phyloP scores from a whole-genome alignment of 495 filamentous ascomycete genomes.

The Tetracladium setigerum region DNA sequence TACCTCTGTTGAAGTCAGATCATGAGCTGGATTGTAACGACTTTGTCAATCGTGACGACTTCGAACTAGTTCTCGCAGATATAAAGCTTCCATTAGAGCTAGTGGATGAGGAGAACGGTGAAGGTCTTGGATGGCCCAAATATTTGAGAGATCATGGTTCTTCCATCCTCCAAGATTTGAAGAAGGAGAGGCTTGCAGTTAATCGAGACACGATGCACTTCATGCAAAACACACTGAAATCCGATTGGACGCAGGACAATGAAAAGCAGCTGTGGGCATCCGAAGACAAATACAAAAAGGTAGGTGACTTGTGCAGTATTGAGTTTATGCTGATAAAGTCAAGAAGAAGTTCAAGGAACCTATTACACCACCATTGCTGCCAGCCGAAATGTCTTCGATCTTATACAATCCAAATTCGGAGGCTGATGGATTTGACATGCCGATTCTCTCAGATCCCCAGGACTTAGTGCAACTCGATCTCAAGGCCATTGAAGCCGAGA shows the following conservation, averaged over 20 bases:
- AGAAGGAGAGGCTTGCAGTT: slow-evolving; percentile 37
- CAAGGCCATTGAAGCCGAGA: slow-evolving; percentile 32
- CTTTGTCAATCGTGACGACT: slow-evolving; percentile 25
- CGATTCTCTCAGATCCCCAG: slow-evolving; percentile 41
- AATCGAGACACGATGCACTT: slow-evolving; percentile 29
- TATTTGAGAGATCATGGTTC: slow-evolving; percentile 19
- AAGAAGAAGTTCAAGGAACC: slow-evolving; percentile 29
- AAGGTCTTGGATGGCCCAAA: slow-evolving; percentile 41
- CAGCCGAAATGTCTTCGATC: slow-evolving; percentile 40
- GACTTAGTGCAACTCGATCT: slow-evolving; percentile 40
- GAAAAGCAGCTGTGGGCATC: slow-evolving; percentile 25
- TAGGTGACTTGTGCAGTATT: slow-evolving; percentile 16
- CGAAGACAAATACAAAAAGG: slow-evolving; percentile 26
- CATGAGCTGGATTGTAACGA: slow-evolving; percentile 36
- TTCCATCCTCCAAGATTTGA: slow-evolving; percentile 18
- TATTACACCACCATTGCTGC: slow-evolving; percentile 54
- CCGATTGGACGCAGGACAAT: slow-evolving; percentile 31
- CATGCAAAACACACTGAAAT: slow-evolving; percentile 30
- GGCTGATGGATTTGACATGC: slow-evolving; percentile 34
- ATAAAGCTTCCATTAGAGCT: slow-evolving; percentile 39
- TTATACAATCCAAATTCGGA: slow-evolving; percentile 16
- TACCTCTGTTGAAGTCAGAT: slow-evolving; percentile 42
- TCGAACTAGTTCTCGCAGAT: slow-evolving; percentile 27
- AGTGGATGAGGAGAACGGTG: slow-evolving; percentile 37
- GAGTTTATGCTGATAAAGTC: slow-evolving; percentile 1